Percentiles rank a stretch among this genome's conserved stretches.
These are phyloP conservation scores for Ophiostoma populinum DNA, from an alignment of 2,329 filamentous ascomycete species.

Conservation along the genomic window DNA sequence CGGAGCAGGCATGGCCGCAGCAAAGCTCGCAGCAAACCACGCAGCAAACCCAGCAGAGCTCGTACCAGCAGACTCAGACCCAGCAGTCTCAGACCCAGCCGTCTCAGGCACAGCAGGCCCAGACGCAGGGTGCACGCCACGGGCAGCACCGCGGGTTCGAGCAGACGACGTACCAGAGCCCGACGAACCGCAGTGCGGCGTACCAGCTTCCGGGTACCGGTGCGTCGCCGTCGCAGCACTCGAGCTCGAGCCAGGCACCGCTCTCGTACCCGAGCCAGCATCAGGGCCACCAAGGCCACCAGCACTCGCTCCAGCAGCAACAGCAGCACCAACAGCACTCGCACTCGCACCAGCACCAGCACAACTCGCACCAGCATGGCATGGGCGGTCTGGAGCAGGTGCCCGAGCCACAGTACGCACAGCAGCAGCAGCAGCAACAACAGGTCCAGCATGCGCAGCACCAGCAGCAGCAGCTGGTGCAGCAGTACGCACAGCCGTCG, in stretches of 20 bases:
- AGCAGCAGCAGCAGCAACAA: conserved; percentile 12
- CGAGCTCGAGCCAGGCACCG: conserved; percentile 12
- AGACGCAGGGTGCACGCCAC: conserved; percentile 8
- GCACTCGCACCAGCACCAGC: conserved; percentile 6
- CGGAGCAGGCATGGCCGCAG: too few species aligned
- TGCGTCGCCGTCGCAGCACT: conserved; percentile 12
- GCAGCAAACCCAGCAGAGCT: conserved; percentile 8
- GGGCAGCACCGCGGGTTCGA: conserved; percentile 5
- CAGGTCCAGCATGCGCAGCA: conserved; percentile 5
- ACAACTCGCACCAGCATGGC: conserved; percentile 17
- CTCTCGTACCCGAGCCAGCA: conserved; percentile 3
- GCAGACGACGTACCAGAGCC: conserved; percentile 7
- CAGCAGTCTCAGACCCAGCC: conserved; percentile 7
- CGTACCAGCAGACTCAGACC: conserved; percentile 7
- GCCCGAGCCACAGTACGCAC: conserved; percentile 6
- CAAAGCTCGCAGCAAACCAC: too few species aligned
- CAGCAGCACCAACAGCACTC: conserved; percentile 3
- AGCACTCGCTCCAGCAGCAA: conserved; percentile 14
- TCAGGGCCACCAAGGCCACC: conserved; percentile 13
- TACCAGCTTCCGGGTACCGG: conserved; percentile 5
- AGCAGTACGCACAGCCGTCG: conserved; percentile 7
- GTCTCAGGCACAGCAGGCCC: conserved; percentile 2
- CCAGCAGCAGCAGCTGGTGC: conserved; percentile 1
- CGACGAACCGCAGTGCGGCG: conserved; percentile 4
- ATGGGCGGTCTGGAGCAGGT: neutral